Percentiles rank a stretch among this genome's conserved stretches.
phyloP scores from a whole-genome alignment of 2,329 filamentous ascomycete species.

The Cladorrhinum sp. region DNA sequence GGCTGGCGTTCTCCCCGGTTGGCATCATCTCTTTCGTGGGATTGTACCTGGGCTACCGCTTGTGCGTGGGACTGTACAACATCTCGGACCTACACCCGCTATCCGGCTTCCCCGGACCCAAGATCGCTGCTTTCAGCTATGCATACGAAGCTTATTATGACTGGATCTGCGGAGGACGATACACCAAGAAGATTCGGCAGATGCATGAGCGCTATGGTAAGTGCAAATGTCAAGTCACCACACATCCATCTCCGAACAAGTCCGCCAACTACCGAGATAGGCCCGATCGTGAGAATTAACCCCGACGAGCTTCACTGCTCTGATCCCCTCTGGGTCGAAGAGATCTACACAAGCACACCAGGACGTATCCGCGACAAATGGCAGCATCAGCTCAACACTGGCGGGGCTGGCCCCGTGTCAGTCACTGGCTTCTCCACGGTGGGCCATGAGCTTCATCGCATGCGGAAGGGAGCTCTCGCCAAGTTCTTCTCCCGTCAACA shows the following conservation, averaged over 20 bases:
- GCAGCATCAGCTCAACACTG: constrained; percentile 23
- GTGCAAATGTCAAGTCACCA: not conserved
- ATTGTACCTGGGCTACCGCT: constrained; percentile 32
- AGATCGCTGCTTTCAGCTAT: constrained; percentile 36
- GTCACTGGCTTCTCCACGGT: constrained; percentile 25
- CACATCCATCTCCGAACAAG: not conserved
- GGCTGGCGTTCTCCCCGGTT: constrained; percentile 5
- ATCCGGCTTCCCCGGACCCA: constrained; percentile 37
- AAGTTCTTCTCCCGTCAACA: constrained; percentile 36
- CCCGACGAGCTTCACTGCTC: constrained; percentile 40
- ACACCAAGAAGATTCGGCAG: constrained; percentile 33
- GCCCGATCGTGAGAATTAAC: constrained; percentile 39
- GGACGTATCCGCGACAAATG: constrained; percentile 29
- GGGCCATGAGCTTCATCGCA: constrained; percentile 34
- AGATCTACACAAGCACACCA: constrained; percentile 34
- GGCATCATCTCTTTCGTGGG: constrained; percentile 23
- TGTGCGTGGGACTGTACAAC: constrained; percentile 34
- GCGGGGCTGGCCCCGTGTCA: constrained; percentile 26
- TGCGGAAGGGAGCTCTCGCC: constrained; percentile 31
- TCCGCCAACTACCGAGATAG: constrained; percentile 1
- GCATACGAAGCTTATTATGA: constrained; percentile 40
- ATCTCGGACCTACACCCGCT: constrained; percentile 41
- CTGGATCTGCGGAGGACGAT: constrained; percentile 35
- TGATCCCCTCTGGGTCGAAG: constrained; percentile 37
- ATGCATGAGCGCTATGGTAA: constrained; percentile 40